phyloP scores from a whole-genome alignment of 148 eudicot species.

The Drosera capensis region DNA sequence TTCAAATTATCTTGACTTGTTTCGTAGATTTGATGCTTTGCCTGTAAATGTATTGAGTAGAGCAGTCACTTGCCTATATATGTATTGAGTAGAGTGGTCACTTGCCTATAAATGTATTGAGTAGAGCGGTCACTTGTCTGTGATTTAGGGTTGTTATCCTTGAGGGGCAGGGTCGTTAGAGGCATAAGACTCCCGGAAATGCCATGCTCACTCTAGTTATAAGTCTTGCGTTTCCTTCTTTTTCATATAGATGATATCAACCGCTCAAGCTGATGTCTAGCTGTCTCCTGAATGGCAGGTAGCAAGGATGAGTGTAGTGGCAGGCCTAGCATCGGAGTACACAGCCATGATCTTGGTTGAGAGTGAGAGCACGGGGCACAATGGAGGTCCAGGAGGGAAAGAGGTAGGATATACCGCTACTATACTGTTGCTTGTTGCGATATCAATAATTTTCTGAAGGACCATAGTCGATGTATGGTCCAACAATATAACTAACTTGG shows the following conservation, averaged over 20 bases:
- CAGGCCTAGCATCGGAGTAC: conserved; percentile 43
- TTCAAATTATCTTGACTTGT: too few species aligned
- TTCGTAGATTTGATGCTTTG: too few species aligned
- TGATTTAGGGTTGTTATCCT: too few species aligned
- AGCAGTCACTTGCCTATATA: too few species aligned
- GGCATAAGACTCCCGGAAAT: too few species aligned
- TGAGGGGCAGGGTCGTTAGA: too few species aligned
- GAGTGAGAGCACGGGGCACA: conserved; percentile 14
- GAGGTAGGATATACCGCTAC: conserved; percentile 1
- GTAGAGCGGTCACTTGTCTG: too few species aligned
- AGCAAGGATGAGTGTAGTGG: conserved; percentile 36
- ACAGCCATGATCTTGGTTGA: conserved; percentile 44
- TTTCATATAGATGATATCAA: not conserved
- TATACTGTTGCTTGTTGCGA: not conserved
- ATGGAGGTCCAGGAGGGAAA: not conserved
- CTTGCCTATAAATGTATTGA: too few species aligned
- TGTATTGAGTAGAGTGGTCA: too few species aligned
- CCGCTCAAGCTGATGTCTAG: not conserved
- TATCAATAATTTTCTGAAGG: not conserved
- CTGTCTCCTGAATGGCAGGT: conserved; percentile 23
- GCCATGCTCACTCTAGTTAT: too few species aligned
- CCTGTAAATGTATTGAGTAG: too few species aligned
- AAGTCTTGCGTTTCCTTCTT: not conserved
- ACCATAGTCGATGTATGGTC: not conserved
- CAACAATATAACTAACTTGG: not conserved